phyloP scores from a whole-genome alignment of 1,284 basidiomycete genomes.

The Gomphus bonarii region DNA sequence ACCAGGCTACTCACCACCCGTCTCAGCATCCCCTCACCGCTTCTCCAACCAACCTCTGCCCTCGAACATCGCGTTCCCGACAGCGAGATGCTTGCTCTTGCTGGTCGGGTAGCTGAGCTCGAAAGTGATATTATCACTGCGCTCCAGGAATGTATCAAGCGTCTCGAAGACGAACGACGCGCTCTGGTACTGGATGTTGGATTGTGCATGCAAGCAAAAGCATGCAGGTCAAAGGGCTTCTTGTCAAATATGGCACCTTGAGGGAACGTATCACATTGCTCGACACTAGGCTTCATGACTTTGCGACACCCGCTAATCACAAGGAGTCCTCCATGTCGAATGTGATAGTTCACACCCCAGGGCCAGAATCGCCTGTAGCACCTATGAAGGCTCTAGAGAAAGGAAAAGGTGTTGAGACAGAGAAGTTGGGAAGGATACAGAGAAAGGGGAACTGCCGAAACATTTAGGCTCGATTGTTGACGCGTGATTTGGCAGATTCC shows the following conservation, averaged over 20 bases:
- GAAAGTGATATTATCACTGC: background rate
- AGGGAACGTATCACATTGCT: background rate
- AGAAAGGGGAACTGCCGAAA: too few relatives aligned
- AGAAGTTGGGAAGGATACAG: background rate
- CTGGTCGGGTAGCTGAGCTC: background rate
- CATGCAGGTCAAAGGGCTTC: background rate
- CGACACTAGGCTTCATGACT: background rate
- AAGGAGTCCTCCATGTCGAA: background rate
- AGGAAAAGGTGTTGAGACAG: background rate
- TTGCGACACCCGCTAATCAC: background rate
- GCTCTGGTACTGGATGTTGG: background rate
- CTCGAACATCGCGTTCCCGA: conserved; percentile 1
- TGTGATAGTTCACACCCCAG: background rate
- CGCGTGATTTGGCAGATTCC: too few relatives aligned
- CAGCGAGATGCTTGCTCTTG: background rate
- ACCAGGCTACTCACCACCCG: too few relatives aligned
- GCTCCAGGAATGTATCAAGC: background rate
- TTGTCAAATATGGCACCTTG: background rate
- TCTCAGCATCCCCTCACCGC: background rate
- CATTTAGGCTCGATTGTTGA: too few relatives aligned
- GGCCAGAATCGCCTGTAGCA: background rate
- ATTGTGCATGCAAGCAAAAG: background rate
- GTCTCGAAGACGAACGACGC: background rate
- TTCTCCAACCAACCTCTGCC: background rate
- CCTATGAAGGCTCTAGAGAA: background rate